Conservation (phyloP, 2,329 filamentous ascomycete species). For the Colletotrichum tropicicola region DNA sequence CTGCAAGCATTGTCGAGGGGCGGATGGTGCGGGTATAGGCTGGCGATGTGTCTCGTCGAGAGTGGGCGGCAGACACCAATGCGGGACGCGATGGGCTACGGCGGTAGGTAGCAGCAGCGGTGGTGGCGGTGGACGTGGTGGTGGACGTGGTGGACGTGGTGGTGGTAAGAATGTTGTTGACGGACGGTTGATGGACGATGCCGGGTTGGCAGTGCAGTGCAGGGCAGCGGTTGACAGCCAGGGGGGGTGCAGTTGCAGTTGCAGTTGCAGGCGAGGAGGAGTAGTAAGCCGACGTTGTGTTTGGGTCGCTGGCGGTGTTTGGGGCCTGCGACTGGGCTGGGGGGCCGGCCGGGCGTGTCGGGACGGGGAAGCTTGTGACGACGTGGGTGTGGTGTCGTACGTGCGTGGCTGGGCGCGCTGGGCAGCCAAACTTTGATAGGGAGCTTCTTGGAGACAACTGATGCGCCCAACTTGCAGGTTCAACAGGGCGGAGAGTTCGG, state of each 20-base stretch:
- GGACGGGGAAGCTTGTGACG: slow-evolving; percentile 25
- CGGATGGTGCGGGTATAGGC: background rate
- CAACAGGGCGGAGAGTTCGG: background rate
- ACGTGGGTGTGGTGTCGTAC: slow-evolving; percentile 1
- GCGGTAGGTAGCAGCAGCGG: background rate
- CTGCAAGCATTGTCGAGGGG: slow-evolving; percentile 13
- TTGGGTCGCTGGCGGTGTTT: background rate
- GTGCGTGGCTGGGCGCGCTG: slow-evolving; percentile 6
- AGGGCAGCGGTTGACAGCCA: background rate
- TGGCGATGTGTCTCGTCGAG: background rate
- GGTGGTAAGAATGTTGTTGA: background rate
- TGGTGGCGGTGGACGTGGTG: background rate
- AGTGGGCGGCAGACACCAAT: background rate
- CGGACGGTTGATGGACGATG: background rate
- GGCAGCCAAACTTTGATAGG: slow-evolving; percentile 5
- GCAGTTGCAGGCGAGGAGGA: background rate
- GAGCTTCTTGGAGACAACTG: no score
- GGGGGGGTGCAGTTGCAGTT: background rate
- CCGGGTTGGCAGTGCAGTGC: background rate
- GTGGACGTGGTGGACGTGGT: background rate
- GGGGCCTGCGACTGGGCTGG: background rate
- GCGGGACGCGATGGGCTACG: background rate
- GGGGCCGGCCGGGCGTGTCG: slow-evolving; percentile 14
- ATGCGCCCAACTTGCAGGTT: no score
- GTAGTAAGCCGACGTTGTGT: background rate